A percentile compares a stretch with the other conserved stretches of the same genome.
phyloP scores from a whole-genome alignment of 2,329 filamentous ascomycete species.

The Clonostachys solani region DNA sequence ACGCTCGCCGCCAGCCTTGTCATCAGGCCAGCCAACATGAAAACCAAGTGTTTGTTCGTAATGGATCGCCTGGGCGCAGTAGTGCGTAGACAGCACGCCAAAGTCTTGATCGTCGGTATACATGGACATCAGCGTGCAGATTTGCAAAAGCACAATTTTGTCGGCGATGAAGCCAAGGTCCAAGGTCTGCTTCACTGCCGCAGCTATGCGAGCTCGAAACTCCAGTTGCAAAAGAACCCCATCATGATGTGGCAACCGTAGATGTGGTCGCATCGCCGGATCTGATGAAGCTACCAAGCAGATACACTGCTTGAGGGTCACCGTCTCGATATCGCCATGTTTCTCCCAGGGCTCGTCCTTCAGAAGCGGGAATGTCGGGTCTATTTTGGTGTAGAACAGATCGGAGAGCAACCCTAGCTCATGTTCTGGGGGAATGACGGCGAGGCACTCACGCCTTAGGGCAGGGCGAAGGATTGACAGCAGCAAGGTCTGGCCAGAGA shows the following conservation, averaged over 20 bases:
- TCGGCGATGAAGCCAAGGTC: slow-evolving; percentile 9
- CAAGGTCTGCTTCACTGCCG: slow-evolving; percentile 7
- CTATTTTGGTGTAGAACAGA: slow-evolving; percentile 11
- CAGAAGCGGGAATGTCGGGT: slow-evolving; percentile 12
- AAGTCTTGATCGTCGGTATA: slow-evolving; percentile 8
- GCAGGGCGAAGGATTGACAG: slow-evolving; percentile 7
- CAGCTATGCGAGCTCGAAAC: slow-evolving; percentile 7
- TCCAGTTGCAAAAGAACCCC: slow-evolving; percentile 6
- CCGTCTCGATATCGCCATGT: slow-evolving; percentile 7
- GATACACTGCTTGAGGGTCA: slow-evolving; percentile 11
- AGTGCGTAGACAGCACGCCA: slow-evolving; percentile 8
- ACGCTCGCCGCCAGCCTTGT: slow-evolving; percentile 7
- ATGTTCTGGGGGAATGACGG: slow-evolving; percentile 6
- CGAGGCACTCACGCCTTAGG: slow-evolving; percentile 7
- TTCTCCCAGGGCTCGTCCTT: slow-evolving; percentile 10
- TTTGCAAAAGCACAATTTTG: slow-evolving; percentile 7
- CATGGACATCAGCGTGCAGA: slow-evolving; percentile 10
- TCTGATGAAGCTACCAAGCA: slow-evolving; percentile 11
- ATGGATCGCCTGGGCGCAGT: slow-evolving; percentile 12
- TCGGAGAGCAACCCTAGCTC: slow-evolving; percentile 6
- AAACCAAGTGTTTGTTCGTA: slow-evolving; percentile 14
- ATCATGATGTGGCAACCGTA: slow-evolving; percentile 5
- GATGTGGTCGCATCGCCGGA: slow-evolving; percentile 8
- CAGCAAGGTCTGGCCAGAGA: slow-evolving; percentile 3
- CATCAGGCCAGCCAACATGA: slow-evolving; percentile 13